These are phyloP conservation scores for Salix viminalis DNA, from an alignment of 345 rosid genomes.

Conservation along the genomic window DNA sequence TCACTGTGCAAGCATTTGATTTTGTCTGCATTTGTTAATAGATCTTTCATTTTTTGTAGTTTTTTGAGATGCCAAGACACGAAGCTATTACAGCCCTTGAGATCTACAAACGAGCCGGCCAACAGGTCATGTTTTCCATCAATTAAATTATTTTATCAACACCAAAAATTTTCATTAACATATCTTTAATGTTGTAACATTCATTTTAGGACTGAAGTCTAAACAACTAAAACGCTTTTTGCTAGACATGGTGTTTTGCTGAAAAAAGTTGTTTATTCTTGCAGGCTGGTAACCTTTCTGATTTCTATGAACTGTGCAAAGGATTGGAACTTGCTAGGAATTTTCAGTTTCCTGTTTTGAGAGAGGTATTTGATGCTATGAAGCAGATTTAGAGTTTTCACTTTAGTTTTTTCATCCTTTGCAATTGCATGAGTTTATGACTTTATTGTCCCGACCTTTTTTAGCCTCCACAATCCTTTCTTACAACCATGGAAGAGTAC, in stretches of 20 bases:
- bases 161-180: neutral
- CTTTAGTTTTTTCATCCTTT: neutral
- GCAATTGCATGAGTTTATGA: neutral
- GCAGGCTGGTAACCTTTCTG: conserved; percentile 90
- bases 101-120: conserved; percentile 73
- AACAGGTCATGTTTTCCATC: conserved; percentile 61
- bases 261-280: conserved; percentile 12
- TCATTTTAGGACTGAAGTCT: neutral
- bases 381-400: neutral
- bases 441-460: conserved; percentile 10
- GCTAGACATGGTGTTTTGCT: conserved; percentile 1
- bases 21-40: conserved; percentile 3
- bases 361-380: conserved; percentile 59
- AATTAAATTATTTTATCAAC: neutral
- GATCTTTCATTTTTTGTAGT: conserved; percentile 46
- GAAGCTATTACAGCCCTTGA: conserved; percentile 85
- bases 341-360: conserved; percentile 86
- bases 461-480: conserved; percentile 96
- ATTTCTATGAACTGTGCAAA: conserved; percentile 89
- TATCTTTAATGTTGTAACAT: neutral
- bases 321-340: conserved; percentile 98
- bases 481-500: conserved; percentile 95
- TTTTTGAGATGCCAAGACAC: conserved; percentile 97
- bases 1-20: conserved; percentile 3
- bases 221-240: neutral